Percentiles rank a stretch among this genome's conserved stretches.
phyloP scores from a whole-genome alignment of 2,329 filamentous ascomycete species.

The Chaetomium globosum region DNA sequence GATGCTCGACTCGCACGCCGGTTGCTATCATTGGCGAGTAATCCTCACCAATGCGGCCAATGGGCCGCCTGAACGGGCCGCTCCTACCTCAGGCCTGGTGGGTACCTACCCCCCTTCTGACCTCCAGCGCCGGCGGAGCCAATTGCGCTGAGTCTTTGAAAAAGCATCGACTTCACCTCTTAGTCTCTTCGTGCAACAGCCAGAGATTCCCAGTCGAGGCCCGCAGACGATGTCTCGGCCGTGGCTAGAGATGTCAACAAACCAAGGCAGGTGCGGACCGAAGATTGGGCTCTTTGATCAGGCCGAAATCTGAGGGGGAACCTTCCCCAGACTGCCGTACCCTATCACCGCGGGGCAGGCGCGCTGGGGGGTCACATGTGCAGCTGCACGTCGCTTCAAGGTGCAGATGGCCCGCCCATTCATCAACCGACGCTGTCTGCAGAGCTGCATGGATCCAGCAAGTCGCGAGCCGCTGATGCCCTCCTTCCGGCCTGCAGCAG shows the following conservation, averaged over 20 bases:
- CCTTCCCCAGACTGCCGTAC: constrained; percentile 33
- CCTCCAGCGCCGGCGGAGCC: constrained; percentile 25
- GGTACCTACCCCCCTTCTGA: constrained; percentile 24
- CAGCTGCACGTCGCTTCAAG: constrained; percentile 36
- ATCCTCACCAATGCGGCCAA: constrained; percentile 33
- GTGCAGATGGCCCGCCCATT: constrained; percentile 36
- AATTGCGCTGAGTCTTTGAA: constrained; percentile 35
- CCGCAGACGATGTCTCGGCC: not conserved
- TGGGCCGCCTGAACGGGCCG: constrained; percentile 39
- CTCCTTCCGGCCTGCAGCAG: constrained; percentile 22
- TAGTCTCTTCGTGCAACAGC: constrained; percentile 22
- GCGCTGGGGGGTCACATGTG: constrained; percentile 37
- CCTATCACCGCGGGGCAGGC: constrained; percentile 35
- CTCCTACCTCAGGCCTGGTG: constrained; percentile 36
- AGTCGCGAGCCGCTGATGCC: constrained; percentile 32
- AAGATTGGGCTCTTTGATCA: constrained; percentile 25
- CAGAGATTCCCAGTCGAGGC: constrained; percentile 1
- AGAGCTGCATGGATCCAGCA: constrained; percentile 32
- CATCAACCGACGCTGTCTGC: constrained; percentile 30
- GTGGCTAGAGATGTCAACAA: not conserved
- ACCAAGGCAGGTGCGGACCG: constrained; percentile 3
- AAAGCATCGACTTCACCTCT: constrained; percentile 28
- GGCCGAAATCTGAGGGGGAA: constrained; percentile 24
- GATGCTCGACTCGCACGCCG: constrained; percentile 32
- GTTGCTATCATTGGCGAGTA: constrained; percentile 40